Conservation (phyloP, 2,329 filamentous ascomycete genomes). For the Torrubiella hemipterigena region DNA sequence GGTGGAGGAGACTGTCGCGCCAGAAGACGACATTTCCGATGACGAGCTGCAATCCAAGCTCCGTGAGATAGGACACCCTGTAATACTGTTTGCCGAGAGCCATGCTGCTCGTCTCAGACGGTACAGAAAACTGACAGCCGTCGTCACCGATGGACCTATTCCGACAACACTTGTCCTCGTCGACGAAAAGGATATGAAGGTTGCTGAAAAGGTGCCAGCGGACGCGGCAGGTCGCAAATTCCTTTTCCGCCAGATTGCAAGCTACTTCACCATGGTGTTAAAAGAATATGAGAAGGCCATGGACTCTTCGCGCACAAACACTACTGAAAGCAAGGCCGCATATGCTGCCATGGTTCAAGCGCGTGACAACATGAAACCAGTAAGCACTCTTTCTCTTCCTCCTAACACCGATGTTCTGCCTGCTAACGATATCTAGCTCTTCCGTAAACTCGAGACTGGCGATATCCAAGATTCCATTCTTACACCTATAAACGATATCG, state of each 20-base stretch:
- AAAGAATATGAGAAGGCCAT: slow-evolving; percentile 76
- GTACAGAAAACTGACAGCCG: slow-evolving; percentile 53
- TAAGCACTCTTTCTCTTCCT: slow-evolving; percentile 18
- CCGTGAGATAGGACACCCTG: slow-evolving; percentile 61
- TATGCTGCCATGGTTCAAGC: slow-evolving; percentile 78
- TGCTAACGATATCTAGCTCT: slow-evolving; percentile 38
- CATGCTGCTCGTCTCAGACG: slow-evolving; percentile 58
- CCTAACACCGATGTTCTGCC: background rate
- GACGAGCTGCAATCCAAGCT: slow-evolving; percentile 58
- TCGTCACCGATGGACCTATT: slow-evolving; percentile 65
- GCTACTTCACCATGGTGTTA: slow-evolving; percentile 95
- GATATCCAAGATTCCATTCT: slow-evolving; percentile 71
- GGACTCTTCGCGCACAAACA: slow-evolving; percentile 48
- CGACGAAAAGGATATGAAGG: slow-evolving; percentile 80
- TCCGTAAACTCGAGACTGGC: slow-evolving; percentile 74
- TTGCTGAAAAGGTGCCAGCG: slow-evolving; percentile 48
- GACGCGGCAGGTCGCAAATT: slow-evolving; percentile 56
- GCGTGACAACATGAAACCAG: slow-evolving; percentile 73
- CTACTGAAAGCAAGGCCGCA: slow-evolving; percentile 70
- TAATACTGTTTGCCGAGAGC: slow-evolving; percentile 67
- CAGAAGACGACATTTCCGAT: slow-evolving; percentile 53
- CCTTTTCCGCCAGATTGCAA: slow-evolving; percentile 77
- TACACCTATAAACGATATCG: slow-evolving; percentile 79
- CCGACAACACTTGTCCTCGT: slow-evolving; percentile 73
- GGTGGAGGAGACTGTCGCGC: slow-evolving; percentile 29